A percentile compares a stretch with the other conserved stretches of the same genome.
Evolutionary conservation across 1,284 basidiomycete species (phyloP).

Genomic region (Ganoderma sp.): DNA sequence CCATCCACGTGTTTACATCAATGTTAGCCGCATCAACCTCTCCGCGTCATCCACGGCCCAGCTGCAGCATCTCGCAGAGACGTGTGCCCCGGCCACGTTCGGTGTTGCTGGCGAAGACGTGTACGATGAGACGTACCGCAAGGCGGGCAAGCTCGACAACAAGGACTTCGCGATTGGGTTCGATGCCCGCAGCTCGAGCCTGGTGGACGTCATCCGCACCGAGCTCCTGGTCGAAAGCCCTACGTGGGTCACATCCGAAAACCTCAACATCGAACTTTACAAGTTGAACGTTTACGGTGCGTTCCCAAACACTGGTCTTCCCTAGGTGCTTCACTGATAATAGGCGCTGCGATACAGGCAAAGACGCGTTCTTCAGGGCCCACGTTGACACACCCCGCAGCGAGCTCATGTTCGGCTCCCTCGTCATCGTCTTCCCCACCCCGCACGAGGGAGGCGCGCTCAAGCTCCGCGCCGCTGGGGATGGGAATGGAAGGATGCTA

Average conservation of each 20-base stretch:
- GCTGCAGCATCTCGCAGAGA: constrained; percentile 26
- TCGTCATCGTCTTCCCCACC: constrained; percentile 50
- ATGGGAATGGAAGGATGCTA: constrained; percentile 9
- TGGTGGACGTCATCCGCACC: constrained; percentile 35
- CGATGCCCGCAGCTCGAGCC: constrained; percentile 32
- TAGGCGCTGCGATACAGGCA: constrained; percentile 7
- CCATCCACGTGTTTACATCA: neutral
- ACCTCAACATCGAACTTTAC: constrained; percentile 38
- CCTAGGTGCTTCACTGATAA: neutral
- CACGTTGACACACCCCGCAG: constrained; percentile 37
- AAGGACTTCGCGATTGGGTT: constrained; percentile 38
- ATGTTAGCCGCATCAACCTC: constrained; percentile 19
- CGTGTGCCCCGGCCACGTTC: constrained; percentile 35
- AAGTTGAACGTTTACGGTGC: constrained; percentile 26
- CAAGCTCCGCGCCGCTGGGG: constrained; percentile 40
- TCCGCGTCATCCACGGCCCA: constrained; percentile 10
- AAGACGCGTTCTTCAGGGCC: constrained; percentile 38
- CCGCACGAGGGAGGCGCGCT: constrained; percentile 49
- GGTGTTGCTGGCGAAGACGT: constrained; percentile 31
- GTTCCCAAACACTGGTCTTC: neutral
- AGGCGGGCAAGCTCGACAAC: constrained; percentile 37
- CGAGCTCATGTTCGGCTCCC: constrained; percentile 46
- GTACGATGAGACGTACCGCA: constrained; percentile 37
- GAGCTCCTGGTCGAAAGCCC: constrained; percentile 34
- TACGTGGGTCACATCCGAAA: neutral